Conservation (phyloP, 225 moss, liverwort and hornwort genomes). For the Sphagnum tenellum region DNA sequence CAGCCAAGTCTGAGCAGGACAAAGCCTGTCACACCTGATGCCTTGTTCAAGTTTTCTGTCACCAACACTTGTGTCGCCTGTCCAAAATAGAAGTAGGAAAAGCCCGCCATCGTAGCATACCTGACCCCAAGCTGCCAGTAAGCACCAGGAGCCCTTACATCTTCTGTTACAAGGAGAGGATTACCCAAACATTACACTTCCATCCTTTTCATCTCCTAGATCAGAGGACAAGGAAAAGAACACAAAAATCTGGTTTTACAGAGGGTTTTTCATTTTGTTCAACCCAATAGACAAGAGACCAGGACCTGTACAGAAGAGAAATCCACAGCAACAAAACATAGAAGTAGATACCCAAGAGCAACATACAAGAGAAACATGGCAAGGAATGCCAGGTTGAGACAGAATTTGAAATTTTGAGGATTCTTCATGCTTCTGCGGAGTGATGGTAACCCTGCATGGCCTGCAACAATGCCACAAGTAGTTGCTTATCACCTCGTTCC, state of each 20-base stretch:
- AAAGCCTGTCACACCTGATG: conserved; percentile 74
- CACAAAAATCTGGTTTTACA: too few species aligned
- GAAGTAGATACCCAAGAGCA: too few species aligned
- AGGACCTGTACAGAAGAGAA: too few species aligned
- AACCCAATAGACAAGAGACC: too few species aligned
- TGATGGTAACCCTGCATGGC: conserved; percentile 82
- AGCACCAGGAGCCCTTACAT: not conserved
- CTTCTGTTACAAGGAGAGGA: too few species aligned
- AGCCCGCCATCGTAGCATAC: conserved; percentile 64
- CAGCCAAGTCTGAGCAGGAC: conserved; percentile 55
- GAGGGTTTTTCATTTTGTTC: too few species aligned
- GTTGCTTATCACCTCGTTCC: too few species aligned
- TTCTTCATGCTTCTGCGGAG: conserved; percentile 81
- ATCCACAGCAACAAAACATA: not conserved
- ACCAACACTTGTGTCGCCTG: conserved; percentile 63
- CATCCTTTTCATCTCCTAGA: too few species aligned
- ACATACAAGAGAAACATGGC: conserved; percentile 70
- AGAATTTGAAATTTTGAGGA: conserved; percentile 62
- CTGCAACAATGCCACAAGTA: conserved; percentile 25
- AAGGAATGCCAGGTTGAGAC: conserved; percentile 59
- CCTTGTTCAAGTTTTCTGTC: conserved; percentile 66
- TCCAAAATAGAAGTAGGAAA: conserved; percentile 77
- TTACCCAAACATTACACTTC: too few species aligned
- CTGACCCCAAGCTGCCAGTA: conserved; percentile 37
- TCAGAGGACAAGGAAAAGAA: too few species aligned